Evolutionary conservation across 208 protist genomes (phyloP).

Genomic region (Crithidia expoeki): DNA sequence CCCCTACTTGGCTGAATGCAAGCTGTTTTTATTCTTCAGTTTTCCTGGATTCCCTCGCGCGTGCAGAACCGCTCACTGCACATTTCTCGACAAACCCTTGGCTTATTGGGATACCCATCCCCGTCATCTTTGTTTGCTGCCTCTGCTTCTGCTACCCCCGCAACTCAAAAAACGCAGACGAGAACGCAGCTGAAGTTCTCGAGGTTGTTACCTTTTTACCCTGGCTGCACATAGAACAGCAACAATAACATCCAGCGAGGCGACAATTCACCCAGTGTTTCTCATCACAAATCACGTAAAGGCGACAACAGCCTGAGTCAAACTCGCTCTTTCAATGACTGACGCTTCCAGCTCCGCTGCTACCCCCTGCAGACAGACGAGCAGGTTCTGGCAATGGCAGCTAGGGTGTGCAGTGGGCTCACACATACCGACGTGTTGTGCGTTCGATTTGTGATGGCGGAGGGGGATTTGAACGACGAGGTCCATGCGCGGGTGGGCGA

Average conservation of each 20-base stretch:
- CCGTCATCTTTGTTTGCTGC: background rate
- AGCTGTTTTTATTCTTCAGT: background rate
- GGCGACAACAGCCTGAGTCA: background rate
- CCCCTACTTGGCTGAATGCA: no score
- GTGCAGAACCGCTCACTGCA: background rate
- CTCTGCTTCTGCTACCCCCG: background rate
- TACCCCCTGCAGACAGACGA: slow-evolving; percentile 1
- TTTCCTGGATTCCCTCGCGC: background rate
- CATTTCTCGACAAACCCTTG: background rate
- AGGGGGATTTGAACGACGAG: background rate
- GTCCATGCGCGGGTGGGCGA: background rate
- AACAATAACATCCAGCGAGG: background rate
- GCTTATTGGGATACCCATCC: background rate
- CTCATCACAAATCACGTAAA: background rate
- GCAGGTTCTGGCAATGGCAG: background rate
- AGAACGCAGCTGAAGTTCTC: background rate
- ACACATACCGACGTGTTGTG: background rate
- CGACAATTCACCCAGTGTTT: background rate
- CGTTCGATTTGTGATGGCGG: background rate
- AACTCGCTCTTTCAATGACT: background rate
- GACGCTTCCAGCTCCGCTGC: background rate
- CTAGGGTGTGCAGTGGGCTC: background rate
- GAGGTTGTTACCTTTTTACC: slow-evolving; percentile 8
- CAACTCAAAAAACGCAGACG: background rate
- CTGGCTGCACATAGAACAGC: background rate